phyloP scores from a whole-genome alignment of 192 early-diverging fungal genomes.

The Gryganskiella cystojenkinii region DNA sequence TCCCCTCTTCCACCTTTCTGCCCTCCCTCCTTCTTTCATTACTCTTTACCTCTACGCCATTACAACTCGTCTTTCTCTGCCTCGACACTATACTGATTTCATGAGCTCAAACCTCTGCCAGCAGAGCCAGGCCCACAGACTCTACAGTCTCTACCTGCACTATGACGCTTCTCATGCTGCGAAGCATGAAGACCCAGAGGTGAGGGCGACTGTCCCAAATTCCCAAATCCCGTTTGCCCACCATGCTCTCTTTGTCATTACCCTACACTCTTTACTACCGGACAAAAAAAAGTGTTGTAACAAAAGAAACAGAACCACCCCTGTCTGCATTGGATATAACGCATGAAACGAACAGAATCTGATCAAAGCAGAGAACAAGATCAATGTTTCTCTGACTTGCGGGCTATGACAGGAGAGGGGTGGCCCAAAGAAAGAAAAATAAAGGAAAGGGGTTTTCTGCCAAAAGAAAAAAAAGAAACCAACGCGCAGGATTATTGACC shows the following conservation, averaged over 20 bases:
- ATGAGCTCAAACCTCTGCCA: slow-evolving; percentile 55
- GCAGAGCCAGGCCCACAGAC: slow-evolving; percentile 52
- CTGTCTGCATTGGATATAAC: too few relatives aligned
- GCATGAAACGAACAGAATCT: too few relatives aligned
- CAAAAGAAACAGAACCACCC: too few relatives aligned
- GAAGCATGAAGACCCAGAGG: slow-evolving; percentile 55
- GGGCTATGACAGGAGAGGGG: too few relatives aligned
- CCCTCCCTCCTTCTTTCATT: not conserved
- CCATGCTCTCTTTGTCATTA: not conserved
- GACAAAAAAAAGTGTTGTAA: too few relatives aligned
- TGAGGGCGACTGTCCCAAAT: slow-evolving; percentile 45
- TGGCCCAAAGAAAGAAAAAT: not conserved
- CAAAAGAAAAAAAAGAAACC: not conserved
- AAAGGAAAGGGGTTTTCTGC: not conserved
- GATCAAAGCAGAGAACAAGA: too few relatives aligned
- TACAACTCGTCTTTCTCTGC: not conserved
- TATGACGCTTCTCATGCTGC: slow-evolving; percentile 49
- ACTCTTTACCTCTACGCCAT: not conserved
- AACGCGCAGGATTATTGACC: not conserved
- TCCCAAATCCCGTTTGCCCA: not conserved
- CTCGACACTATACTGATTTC: not conserved
- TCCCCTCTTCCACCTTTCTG: not conserved
- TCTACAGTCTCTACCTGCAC: slow-evolving; percentile 49
- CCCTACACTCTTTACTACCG: not conserved
- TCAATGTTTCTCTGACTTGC: too few relatives aligned